phyloP scores from a whole-genome alignment of 2,329 filamentous ascomycete species.

The Pseudovirgaria hyperparasitica region DNA sequence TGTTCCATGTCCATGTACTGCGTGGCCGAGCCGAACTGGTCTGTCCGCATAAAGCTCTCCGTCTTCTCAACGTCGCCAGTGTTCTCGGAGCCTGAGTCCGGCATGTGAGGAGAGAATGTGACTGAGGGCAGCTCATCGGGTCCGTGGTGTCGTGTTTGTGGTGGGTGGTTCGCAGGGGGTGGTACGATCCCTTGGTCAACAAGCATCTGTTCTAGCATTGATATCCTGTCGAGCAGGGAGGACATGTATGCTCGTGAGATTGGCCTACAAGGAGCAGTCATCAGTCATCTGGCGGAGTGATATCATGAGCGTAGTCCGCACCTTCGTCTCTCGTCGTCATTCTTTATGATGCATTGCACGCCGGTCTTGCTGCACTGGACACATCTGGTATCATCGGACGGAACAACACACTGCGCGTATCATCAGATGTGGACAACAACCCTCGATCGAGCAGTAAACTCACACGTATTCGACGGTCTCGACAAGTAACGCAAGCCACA shows the following conservation, averaged over 20 bases:
- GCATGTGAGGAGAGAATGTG: slow-evolving; percentile 3
- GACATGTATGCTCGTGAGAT: slow-evolving; percentile 48
- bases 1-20: slow-evolving; percentile 16
- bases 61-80: slow-evolving; percentile 9
- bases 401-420: slow-evolving; percentile 37
- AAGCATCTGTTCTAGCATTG: slow-evolving; percentile 39
- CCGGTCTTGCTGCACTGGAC: slow-evolving; percentile 40
- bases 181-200: slow-evolving; percentile 36
- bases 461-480: slow-evolving; percentile 31
- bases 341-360: slow-evolving; percentile 42
- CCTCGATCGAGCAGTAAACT: slow-evolving; percentile 5
- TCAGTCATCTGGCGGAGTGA: neutral
- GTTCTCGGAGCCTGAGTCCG: slow-evolving; percentile 7
- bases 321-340: slow-evolving; percentile 44
- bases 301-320: slow-evolving; percentile 15
- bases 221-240: slow-evolving; percentile 42
- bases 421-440: slow-evolving; percentile 12
- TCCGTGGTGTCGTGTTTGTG: slow-evolving; percentile 31
- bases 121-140: slow-evolving; percentile 17
- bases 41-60: slow-evolving; percentile 18
- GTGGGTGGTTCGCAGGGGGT: slow-evolving; percentile 40
- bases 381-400: slow-evolving; percentile 37
- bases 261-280: slow-evolving; percentile 25
- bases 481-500: slow-evolving; percentile 42
- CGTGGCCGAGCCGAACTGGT: slow-evolving; percentile 16